phyloP scores from a whole-genome alignment of 495 filamentous ascomycete species.

The Hypoxylon lienhwacheense region DNA sequence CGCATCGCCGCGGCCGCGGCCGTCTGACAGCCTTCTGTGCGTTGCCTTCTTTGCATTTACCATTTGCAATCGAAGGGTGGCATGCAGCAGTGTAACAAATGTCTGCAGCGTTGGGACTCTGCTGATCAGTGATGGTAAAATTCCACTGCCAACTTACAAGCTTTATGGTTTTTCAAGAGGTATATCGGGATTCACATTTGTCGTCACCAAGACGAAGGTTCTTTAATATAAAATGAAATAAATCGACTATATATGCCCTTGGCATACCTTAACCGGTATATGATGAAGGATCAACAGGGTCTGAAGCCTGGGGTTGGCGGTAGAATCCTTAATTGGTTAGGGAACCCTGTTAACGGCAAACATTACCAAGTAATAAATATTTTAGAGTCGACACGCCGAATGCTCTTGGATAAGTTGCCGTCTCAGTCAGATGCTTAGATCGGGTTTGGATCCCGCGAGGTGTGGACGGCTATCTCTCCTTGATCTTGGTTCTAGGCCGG shows the following conservation, averaged over 20 bases:
- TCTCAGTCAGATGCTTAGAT: constrained; percentile 29
- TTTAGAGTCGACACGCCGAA: constrained; percentile 8
- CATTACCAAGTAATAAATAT: background rate
- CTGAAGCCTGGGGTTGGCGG: constrained; percentile 6
- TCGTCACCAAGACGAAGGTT: constrained; percentile 5
- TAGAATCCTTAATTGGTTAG: constrained; percentile 18
- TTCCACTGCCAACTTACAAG: constrained; percentile 8
- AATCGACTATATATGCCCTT: constrained; percentile 2
- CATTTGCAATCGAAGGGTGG: constrained; percentile 1
- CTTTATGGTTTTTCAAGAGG: no score
- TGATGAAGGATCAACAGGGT: constrained; percentile 17
- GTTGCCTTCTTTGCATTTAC: constrained; percentile 1
- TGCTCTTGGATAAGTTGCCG: constrained; percentile 17
- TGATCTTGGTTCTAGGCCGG: constrained; percentile 5
- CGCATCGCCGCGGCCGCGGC: constrained; percentile 2
- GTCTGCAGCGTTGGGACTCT: constrained; percentile 14
- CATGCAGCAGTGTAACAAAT: constrained; percentile 19
- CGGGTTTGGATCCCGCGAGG: constrained; percentile 13
- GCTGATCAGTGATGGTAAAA: constrained; percentile 4
- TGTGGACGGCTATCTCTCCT: constrained; percentile 10
- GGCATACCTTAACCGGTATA: constrained; percentile 8
- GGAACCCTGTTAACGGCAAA: constrained; percentile 14
- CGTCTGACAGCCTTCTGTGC: constrained; percentile 12
- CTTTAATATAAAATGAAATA: background rate
- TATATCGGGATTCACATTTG: constrained; percentile 2